A percentile compares a stretch with the other conserved stretches of the same genome.
These are phyloP conservation scores for Helichrysum umbraculigerum DNA, from an alignment of 129 eudicot species.

Conservation along the genomic window DNA sequence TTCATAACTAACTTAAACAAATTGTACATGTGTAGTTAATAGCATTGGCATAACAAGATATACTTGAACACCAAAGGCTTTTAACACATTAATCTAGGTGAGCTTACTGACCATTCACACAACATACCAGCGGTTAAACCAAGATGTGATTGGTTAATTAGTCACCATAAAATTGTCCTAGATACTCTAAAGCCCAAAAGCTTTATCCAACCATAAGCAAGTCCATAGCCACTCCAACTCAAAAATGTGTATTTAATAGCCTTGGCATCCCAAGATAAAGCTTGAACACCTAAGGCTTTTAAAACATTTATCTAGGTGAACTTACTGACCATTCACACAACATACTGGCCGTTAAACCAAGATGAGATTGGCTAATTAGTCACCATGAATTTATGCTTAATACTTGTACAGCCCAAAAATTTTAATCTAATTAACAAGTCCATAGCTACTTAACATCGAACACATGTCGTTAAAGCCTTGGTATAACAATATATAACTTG, in stretches of 20 bases:
- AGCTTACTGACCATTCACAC: slow-evolving; percentile 35
- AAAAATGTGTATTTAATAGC: slow-evolving; percentile 12
- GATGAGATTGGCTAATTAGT: slow-evolving; percentile 35
- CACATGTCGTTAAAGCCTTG: slow-evolving; percentile 26
- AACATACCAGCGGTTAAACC: slow-evolving; percentile 6
- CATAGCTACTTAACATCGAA: background rate
- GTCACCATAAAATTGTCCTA: background rate
- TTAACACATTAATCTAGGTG: slow-evolving; percentile 28
- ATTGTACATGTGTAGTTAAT: background rate
- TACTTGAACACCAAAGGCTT: slow-evolving; percentile 13
- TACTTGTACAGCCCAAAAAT: background rate
- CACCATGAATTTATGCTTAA: background rate
- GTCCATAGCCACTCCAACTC: background rate
- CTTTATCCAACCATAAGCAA: background rate
- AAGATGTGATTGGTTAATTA: slow-evolving; percentile 20
- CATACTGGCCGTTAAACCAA: slow-evolving; percentile 6
- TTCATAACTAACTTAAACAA: background rate
- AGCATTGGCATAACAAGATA: slow-evolving; percentile 8
- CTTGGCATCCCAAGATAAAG: background rate
- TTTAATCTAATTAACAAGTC: background rate
- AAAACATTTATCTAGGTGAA: slow-evolving; percentile 23
- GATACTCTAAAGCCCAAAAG: background rate
- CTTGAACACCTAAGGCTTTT: slow-evolving; percentile 13
- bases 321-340: slow-evolving; percentile 36
- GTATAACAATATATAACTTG: background rate